Percentiles rank a stretch among this genome's conserved stretches.
phyloP scores from a whole-genome alignment of 2,329 filamentous ascomycete species.

The Pleurostoma richardsiae region DNA sequence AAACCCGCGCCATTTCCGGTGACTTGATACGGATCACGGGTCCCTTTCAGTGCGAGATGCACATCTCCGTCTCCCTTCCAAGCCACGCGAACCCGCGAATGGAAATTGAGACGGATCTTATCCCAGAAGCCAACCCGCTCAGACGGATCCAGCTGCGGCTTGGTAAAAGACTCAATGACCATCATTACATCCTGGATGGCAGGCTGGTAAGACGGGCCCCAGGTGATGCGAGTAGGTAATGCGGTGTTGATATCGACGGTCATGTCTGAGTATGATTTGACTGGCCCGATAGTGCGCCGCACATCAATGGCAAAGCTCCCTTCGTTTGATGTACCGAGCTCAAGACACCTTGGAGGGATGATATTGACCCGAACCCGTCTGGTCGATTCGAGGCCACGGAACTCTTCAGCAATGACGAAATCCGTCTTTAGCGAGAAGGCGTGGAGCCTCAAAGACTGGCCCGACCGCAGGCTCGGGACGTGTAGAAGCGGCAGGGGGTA shows the following conservation, averaged over 20 bases:
- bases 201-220: conserved; percentile 96
- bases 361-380: conserved; percentile 79
- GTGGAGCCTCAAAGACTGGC: conserved; percentile 74
- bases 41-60: conserved; percentile 85
- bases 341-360: conserved; percentile 63
- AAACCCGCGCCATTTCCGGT: conserved; percentile 92
- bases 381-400: conserved; percentile 72
- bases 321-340: conserved; percentile 47
- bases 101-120: conserved; percentile 90
- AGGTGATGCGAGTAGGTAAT: conserved; percentile 87
- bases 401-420: conserved; percentile 95
- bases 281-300: conserved; percentile 83
- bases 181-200: conserved; percentile 99
- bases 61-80: conserved; percentile 98
- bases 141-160: conserved; percentile 88
- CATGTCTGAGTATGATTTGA: conserved; percentile 96
- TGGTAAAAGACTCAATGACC: conserved; percentile 95
- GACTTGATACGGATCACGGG: conserved; percentile 87
- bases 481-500: conserved; percentile 91
- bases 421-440: conserved; percentile 81
- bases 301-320: conserved; percentile 80
- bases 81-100: conserved; percentile 80
- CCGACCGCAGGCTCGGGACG: conserved; percentile 74
- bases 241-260: conserved; percentile 88
- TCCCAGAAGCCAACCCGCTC: conserved; percentile 98